phyloP scores from a whole-genome alignment of 2,329 filamentous ascomycete genomes.

The Xylariaceae sp. region DNA sequence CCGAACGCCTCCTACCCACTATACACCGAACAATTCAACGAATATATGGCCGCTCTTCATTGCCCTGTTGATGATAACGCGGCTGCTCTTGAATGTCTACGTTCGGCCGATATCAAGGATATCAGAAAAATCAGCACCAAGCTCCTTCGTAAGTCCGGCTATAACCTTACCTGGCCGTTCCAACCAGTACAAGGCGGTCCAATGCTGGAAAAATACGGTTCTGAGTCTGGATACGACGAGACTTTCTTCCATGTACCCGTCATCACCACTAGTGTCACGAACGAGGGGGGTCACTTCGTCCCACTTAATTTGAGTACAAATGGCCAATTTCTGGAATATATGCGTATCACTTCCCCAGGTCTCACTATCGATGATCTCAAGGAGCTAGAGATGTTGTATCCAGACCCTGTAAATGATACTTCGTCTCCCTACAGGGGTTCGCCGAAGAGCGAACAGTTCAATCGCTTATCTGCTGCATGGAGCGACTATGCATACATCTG shows the following conservation, averaged over 20 bases:
- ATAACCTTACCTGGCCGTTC: slow-evolving; percentile 51
- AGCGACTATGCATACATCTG: slow-evolving; percentile 50
- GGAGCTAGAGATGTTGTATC: slow-evolving; percentile 37
- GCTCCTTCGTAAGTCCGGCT: slow-evolving; percentile 42
- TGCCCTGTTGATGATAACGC: slow-evolving; percentile 36
- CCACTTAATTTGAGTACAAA: slow-evolving; percentile 40
- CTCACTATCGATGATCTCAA: slow-evolving; percentile 37
- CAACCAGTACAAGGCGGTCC: slow-evolving; percentile 50
- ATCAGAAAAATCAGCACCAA: slow-evolving; percentile 45
- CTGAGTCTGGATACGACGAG: slow-evolving; percentile 41
- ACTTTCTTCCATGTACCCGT: slow-evolving; percentile 42
- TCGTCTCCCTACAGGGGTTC: slow-evolving; percentile 41
- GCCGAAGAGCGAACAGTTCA: slow-evolving; percentile 47
- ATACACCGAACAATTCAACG: slow-evolving; percentile 38
- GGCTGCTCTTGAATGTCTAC: slow-evolving; percentile 43
- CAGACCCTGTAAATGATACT: slow-evolving; percentile 38
- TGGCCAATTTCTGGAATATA: slow-evolving; percentile 40
- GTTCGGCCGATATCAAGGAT: slow-evolving; percentile 38
- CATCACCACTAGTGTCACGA: slow-evolving; percentile 42
- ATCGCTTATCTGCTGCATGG: slow-evolving; percentile 47
- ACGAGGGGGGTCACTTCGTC: slow-evolving; percentile 41
- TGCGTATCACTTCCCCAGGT: slow-evolving; percentile 39
- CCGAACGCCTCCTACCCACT: slow-evolving; percentile 40
- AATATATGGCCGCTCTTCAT: slow-evolving; percentile 34
- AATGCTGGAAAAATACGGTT: slow-evolving; percentile 50